Evolutionary conservation across 73 alveolate genomes (phyloP).

Genomic region (Tetrahymena thermophila): DNA sequence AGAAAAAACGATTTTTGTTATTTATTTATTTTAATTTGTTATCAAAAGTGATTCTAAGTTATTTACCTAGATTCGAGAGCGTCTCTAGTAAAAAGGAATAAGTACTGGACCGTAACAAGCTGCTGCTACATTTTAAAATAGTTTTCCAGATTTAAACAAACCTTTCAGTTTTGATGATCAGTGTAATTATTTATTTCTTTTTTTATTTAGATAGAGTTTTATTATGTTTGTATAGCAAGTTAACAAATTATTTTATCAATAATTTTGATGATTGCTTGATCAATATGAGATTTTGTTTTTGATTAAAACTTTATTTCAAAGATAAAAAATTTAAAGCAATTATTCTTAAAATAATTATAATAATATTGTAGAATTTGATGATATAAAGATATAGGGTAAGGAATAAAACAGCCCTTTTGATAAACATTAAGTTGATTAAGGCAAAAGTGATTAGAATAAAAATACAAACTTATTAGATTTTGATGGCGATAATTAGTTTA

Average conservation of each 20-base stretch:
- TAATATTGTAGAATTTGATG: not conserved
- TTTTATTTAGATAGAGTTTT: too few relatives aligned
- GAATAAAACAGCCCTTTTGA: not conserved
- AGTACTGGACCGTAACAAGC: not conserved
- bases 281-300: too few relatives aligned
- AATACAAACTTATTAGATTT: not conserved
- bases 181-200: not conserved
- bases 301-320: too few relatives aligned
- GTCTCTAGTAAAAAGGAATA: not conserved
- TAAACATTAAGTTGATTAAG: not conserved
- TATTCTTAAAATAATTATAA: too few relatives aligned
- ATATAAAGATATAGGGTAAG: not conserved
- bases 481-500: not conserved
- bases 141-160: not conserved
- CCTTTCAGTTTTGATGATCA: not conserved
- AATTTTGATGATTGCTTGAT: too few relatives aligned
- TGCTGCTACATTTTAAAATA: not conserved
- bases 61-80: not conserved
- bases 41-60: not conserved
- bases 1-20: not conserved
- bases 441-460: not conserved
- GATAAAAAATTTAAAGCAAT: too few relatives aligned
- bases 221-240: too few relatives aligned
- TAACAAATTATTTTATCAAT: too few relatives aligned
- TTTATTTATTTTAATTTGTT: not conserved